These are phyloP conservation scores for Rhodamnia argentea DNA, from an alignment of 345 rosid genomes.

Conservation along the genomic window DNA sequence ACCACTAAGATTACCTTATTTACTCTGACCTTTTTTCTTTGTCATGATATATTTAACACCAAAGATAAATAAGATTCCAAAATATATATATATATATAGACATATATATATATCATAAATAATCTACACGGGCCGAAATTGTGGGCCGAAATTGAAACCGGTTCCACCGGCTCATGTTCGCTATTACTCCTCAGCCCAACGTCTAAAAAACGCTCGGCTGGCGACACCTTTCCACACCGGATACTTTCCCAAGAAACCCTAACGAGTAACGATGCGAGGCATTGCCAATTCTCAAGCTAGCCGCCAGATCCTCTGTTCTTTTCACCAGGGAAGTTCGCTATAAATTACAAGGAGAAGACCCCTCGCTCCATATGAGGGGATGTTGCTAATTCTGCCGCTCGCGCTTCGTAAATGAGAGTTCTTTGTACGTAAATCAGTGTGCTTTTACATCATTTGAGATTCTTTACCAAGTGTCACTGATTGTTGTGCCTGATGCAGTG, in stretches of 20 bases:
- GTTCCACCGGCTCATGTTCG: neutral
- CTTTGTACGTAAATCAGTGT: neutral
- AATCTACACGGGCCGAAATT: neutral
- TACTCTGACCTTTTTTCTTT: neutral
- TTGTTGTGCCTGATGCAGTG: neutral
- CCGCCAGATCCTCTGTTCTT: neutral
- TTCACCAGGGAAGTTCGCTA: neutral
- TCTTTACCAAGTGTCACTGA: neutral
- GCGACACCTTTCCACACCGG: neutral
- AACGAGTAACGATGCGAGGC: neutral
- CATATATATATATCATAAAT: neutral
- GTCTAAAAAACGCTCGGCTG: neutral
- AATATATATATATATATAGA: no score
- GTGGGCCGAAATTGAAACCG: neutral
- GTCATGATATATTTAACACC: neutral
- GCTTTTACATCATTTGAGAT: neutral
- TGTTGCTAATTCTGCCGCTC: neutral
- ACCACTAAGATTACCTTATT: neutral
- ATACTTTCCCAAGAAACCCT: neutral
- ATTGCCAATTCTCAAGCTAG: neutral
- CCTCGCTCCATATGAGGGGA: accelerated
- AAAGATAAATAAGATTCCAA: neutral
- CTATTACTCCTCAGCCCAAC: neutral
- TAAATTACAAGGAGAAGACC: neutral
- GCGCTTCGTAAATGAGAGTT: neutral